Conservation (phyloP, 177 flowering plant species). For the Vitis hybrid region DNA sequence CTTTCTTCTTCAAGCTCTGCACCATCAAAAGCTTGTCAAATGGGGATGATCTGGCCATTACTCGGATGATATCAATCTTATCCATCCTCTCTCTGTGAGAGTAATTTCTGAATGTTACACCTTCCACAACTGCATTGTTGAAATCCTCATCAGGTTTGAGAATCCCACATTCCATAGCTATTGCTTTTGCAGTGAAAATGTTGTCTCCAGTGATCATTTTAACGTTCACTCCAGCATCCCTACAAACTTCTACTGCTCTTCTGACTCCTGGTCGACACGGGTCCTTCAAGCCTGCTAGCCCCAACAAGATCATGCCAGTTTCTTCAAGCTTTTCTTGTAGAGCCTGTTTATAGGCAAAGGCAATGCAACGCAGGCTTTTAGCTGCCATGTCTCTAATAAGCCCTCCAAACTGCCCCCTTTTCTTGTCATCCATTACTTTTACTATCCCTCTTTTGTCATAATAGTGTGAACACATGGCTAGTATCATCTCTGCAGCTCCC, state of each 20-base stretch:
- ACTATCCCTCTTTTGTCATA: constrained; percentile 10
- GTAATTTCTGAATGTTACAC: constrained; percentile 26
- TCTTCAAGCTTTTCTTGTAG: constrained; percentile 14
- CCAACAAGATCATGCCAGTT: constrained; percentile 21
- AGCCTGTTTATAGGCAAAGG: constrained; percentile 26
- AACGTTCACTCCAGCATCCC: constrained; percentile 32
- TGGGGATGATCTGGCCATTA: constrained; percentile 60
- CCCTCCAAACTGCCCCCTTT: not conserved
- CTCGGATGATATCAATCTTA: constrained; percentile 22
- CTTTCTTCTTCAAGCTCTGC: constrained; percentile 39
- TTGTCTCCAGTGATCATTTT: constrained; percentile 48
- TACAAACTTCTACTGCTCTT: constrained; percentile 29
- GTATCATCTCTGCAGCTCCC: constrained; percentile 44
- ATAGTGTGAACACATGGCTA: constrained; percentile 30
- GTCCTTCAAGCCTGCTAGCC: constrained; percentile 31
- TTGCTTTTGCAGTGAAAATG: constrained; percentile 34
- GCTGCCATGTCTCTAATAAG: constrained; percentile 33
- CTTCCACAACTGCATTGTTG: constrained; percentile 27
- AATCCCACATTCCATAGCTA: constrained; percentile 42
- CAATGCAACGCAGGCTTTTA: constrained; percentile 37
- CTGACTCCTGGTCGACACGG: constrained; percentile 40
- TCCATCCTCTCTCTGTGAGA: constrained; percentile 30
- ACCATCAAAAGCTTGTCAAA: constrained; percentile 56
- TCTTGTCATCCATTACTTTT: constrained; percentile 16
- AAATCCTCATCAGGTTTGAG: constrained; percentile 18